Conservation (phyloP, 129 eudicot genomes). For the Flaveria bidentis region DNA sequence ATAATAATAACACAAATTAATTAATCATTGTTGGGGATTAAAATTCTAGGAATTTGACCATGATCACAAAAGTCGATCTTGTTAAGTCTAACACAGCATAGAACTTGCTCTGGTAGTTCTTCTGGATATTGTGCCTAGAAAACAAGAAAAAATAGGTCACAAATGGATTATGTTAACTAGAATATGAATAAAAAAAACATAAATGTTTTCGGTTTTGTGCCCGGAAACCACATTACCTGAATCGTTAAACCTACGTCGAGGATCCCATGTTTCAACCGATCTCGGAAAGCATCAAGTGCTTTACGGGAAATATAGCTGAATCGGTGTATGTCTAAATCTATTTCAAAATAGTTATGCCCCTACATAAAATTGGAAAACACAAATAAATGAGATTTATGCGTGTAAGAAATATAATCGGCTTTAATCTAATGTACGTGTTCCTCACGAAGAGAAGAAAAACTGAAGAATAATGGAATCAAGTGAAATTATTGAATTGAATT, state of each 20-base stretch:
- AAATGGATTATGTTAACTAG: background rate
- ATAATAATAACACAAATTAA: background rate
- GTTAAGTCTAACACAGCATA: constrained; percentile 73
- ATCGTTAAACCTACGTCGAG: constrained; percentile 76
- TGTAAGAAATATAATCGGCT: no score
- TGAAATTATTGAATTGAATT: no score
- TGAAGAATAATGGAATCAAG: no score
- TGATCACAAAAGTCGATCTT: constrained; percentile 68
- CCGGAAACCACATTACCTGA: constrained; percentile 44
- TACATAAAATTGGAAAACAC: constrained; percentile 15
- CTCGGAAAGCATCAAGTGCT: constrained; percentile 74
- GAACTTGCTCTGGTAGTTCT: constrained; percentile 78
- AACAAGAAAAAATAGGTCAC: background rate
- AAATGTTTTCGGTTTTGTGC: background rate
- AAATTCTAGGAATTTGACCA: constrained; percentile 63
- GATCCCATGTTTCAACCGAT: constrained; percentile 57
- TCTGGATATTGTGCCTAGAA: constrained; percentile 77
- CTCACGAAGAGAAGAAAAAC: no score
- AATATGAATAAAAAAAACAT: background rate
- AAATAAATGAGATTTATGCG: background rate
- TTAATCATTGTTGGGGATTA: constrained; percentile 35
- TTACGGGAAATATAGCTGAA: constrained; percentile 79
- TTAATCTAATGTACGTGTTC: no score
- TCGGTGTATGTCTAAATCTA: constrained; percentile 78
- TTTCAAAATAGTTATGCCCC: constrained; percentile 74